Evolutionary conservation across 2,329 filamentous ascomycete species (phyloP), one percentile per base, ranked within the genome.

Genomic region (Ceratocystis eucalypticola): DNA sequence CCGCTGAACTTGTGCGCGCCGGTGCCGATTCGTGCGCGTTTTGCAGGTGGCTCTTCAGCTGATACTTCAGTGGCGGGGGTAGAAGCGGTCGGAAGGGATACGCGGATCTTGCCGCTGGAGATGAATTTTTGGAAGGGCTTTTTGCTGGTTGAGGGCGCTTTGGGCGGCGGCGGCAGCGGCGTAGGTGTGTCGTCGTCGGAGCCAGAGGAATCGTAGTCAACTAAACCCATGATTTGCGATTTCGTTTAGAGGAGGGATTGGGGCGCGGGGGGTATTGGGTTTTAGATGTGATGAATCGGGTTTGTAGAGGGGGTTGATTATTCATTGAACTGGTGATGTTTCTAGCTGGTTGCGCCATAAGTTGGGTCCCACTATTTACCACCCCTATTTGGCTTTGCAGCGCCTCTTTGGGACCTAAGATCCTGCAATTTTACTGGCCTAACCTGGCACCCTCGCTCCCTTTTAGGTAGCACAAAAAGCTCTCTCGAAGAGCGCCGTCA

Each of bases 31-130:
- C 85, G 85, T 20, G 83, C 80, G 68, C 87, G 86, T 74, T 96
- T 96, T 0, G 87, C 80, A 0, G 88, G 87, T 0, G 87, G 87
- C 28, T 68, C 44, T 22, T 68, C 67, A 30, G 73, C 75, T 33
- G 72, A 71, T n/a, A 66, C 65, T 25, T 70, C 22, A 46, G 67
- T 66, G 30, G 69, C 20, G 30, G 79, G 79, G 30, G 81, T 79
- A 65, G 74, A 75, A 28, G 76, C 73, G 48, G 79, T 72, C 22
- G 90, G 86, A 10, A 96, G 82, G 70, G 82, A 90, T 74, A 96
- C 85, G 73, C 87, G 81, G 75, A 96, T 95, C 76, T 92, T 95
- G 75, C 88, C 85, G 73, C 88, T 84, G 76, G 94, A 88, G 75
- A 96, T 84, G 66, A 94, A 84, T 75, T 91, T 92, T 72, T 88